A percentile compares a stretch with the other conserved stretches of the same genome.
Evolutionary conservation across 2,329 filamentous ascomycete genomes (phyloP).

Genomic region (Xylariaceae sp.): DNA sequence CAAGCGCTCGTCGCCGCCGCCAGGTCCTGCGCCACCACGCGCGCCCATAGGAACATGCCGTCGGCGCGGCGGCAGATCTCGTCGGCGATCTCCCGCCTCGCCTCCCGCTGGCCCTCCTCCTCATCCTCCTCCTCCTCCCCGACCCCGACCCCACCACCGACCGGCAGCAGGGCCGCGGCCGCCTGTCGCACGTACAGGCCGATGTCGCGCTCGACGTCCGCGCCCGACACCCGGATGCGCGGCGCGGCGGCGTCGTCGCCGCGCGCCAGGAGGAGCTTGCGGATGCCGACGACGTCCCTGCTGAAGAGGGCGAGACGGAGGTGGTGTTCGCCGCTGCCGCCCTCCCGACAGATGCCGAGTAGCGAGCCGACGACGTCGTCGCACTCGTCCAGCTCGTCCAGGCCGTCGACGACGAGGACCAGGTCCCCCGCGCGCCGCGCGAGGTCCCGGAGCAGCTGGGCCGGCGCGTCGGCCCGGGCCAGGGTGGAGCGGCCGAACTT

Average conservation of each 20-base stretch:
- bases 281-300: neutral
- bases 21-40: neutral
- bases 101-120: too few species aligned
- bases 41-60: neutral
- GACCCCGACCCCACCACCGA: too few species aligned
- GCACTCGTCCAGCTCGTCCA: neutral
- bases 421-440: neutral
- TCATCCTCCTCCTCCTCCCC: too few species aligned
- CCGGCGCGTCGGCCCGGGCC: neutral
- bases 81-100: neutral
- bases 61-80: neutral
- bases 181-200: too few species aligned
- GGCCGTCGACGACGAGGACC: neutral
- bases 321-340: neutral
- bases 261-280: neutral
- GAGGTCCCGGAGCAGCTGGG: neutral
- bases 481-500: neutral
- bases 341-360: neutral
- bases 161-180: too few species aligned
- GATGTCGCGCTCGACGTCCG: too few species aligned
- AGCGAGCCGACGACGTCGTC: neutral
- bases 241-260: too few species aligned
- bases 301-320: neutral
- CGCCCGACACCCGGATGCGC: too few species aligned
- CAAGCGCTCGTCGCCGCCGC: neutral